Evolutionary conservation across 2,329 filamentous ascomycete species (phyloP).

Genomic region (Gremmenia infestans): DNA sequence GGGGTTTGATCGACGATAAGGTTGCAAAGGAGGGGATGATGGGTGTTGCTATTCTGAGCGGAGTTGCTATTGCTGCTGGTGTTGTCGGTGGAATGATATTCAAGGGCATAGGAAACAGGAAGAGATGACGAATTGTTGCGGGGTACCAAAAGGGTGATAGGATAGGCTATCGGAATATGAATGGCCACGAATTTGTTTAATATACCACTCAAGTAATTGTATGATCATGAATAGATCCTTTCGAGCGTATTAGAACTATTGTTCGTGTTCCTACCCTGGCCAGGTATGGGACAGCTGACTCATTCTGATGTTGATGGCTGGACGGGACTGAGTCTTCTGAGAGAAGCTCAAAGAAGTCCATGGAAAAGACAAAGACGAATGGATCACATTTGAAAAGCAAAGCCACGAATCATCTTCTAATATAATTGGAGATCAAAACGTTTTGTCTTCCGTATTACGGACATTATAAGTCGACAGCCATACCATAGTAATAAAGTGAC

Average conservation of each 20-base stretch:
- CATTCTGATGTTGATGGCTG: too few species aligned
- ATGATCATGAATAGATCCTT: conserved; percentile 2
- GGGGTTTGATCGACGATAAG: conserved; percentile 88
- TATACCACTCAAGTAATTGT: conserved; percentile 15
- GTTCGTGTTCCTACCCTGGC: not conserved
- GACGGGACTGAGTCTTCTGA: not conserved
- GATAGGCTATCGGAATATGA: conserved; percentile 4
- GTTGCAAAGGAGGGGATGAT: conserved; percentile 91
- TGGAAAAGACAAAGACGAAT: not conserved
- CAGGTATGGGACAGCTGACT: too few species aligned
- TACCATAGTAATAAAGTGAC: not conserved
- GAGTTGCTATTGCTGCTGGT: conserved; percentile 88
- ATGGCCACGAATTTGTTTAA: conserved; percentile 14
- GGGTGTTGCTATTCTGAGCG: conserved; percentile 91
- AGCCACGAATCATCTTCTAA: not conserved
- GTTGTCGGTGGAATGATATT: conserved; percentile 85
- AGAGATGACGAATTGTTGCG: conserved; percentile 17
- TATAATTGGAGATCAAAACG: too few species aligned
- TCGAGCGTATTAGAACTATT: not conserved
- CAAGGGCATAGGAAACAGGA: conserved; percentile 62
- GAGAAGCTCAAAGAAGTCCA: conserved; percentile 2
- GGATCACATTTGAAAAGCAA: not conserved
- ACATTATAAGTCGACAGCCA: too few species aligned
- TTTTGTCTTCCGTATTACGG: too few species aligned
- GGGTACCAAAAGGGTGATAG: not conserved